Evolutionary conservation across 345 rosid genomes (phyloP).

Genomic region (Brassica incana): DNA sequence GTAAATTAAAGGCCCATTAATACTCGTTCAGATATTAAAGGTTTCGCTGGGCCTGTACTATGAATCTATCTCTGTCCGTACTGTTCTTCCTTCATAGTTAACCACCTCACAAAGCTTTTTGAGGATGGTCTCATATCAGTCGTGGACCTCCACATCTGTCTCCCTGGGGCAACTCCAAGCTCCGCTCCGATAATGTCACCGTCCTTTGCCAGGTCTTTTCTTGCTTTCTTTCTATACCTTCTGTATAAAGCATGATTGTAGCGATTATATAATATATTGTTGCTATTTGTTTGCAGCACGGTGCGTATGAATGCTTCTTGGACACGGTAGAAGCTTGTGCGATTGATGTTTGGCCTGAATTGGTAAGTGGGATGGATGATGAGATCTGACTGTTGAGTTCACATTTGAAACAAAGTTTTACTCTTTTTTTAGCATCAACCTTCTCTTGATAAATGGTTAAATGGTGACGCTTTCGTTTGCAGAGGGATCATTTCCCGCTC

Average conservation of each 20-base stretch:
- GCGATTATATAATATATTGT: neutral
- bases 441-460: neutral
- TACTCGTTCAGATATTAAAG: neutral
- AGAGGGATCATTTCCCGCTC: constrained; percentile 76
- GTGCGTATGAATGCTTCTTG: constrained; percentile 73
- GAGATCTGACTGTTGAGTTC: constrained; percentile 1
- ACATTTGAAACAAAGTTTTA: neutral
- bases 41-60: constrained; percentile 66
- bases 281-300: constrained; percentile 61
- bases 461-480: constrained; percentile 35
- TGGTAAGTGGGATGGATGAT: constrained; percentile 46
- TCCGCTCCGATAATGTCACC: constrained; percentile 51
- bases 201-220: constrained; percentile 69
- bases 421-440: neutral
- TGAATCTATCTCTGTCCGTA: constrained; percentile 84
- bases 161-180: constrained; percentile 83
- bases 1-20: neutral
- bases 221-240: neutral
- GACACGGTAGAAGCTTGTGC: constrained; percentile 94
- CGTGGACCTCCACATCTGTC: constrained; percentile 67
- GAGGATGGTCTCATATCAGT: constrained; percentile 59
- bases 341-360: constrained; percentile 64
- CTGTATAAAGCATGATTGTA: neutral
- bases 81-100: constrained; percentile 65
- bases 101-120: constrained; percentile 54